Percentiles rank a stretch among this genome's conserved stretches.
phyloP scores from a whole-genome alignment of 208 protist genomes.

The Wallacemonas collosoma region DNA sequence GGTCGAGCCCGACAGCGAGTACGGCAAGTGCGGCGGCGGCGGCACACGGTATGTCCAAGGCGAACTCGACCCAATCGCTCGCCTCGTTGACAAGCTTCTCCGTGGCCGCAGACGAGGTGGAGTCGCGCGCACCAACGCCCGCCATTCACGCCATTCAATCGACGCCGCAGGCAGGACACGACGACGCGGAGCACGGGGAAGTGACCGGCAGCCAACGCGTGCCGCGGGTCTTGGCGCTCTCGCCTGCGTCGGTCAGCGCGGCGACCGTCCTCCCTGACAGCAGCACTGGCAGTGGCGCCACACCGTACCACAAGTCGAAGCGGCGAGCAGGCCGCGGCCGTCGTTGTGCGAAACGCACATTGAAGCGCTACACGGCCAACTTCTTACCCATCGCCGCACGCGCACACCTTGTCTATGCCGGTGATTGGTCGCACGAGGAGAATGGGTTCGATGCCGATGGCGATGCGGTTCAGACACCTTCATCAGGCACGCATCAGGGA shows the following conservation, averaged over 20 bases:
- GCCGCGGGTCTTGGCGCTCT: neutral
- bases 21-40: too few relatives aligned
- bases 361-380: constrained; percentile 13
- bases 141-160: too few relatives aligned
- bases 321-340: constrained; percentile 9
- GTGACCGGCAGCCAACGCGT: too few relatives aligned
- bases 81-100: neutral
- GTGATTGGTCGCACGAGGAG: neutral
- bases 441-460: neutral
- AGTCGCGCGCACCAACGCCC: neutral
- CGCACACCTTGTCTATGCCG: neutral
- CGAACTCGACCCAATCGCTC: neutral
- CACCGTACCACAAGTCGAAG: constrained; percentile 18
- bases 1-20: too few relatives aligned
- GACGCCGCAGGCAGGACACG: too few relatives aligned
- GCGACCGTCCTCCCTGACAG: neutral
- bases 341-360: constrained; percentile 5
- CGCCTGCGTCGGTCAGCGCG: neutral
- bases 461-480: neutral
- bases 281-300: neutral
- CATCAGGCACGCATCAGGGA: too few relatives aligned
- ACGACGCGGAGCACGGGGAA: too few relatives aligned
- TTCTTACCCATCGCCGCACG: constrained; percentile 11
- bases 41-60: too few relatives aligned
- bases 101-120: too few relatives aligned